These are phyloP conservation scores for Sporothrix pallida DNA, from an alignment of 2,329 filamentous ascomycete genomes.

Conservation along the genomic window DNA sequence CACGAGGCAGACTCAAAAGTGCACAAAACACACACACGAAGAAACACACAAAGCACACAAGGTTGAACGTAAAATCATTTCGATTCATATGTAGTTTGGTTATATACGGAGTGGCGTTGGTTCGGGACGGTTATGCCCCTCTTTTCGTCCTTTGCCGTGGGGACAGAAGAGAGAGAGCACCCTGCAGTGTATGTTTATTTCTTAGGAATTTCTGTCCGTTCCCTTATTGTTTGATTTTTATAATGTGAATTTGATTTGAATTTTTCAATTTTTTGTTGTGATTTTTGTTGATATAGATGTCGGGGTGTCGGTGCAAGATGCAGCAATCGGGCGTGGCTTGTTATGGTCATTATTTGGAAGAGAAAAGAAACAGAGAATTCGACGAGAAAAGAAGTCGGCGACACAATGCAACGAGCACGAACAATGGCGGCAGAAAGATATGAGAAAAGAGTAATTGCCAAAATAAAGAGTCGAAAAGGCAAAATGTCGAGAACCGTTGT, in stretches of 20 bases:
- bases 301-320: conserved; percentile 20
- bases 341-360: conserved; percentile 28
- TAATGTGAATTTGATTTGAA: neutral
- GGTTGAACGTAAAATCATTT: conserved; percentile 3
- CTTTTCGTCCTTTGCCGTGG: neutral
- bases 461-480: neutral
- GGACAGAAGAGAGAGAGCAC: neutral
- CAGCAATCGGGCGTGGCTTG: conserved; percentile 14
- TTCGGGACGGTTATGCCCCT: conserved; percentile 23
- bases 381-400: neutral
- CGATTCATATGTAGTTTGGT: conserved; percentile 27
- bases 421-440: conserved; percentile 9
- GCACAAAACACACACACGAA: neutral
- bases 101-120: conserved; percentile 33
- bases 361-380: conserved; percentile 21
- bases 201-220: conserved; percentile 27
- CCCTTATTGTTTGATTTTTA: conserved; percentile 12
- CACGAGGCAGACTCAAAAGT: neutral
- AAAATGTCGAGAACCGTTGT: conserved; percentile 2
- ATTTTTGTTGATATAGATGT: neutral
- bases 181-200: conserved; percentile 26
- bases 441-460: neutral
- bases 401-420: conserved; percentile 12
- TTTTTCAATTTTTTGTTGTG: conserved; percentile 21
- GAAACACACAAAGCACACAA: neutral